Conservation (phyloP, 2,329 filamentous ascomycete genomes). For the Aureobasidium sp. region DNA sequence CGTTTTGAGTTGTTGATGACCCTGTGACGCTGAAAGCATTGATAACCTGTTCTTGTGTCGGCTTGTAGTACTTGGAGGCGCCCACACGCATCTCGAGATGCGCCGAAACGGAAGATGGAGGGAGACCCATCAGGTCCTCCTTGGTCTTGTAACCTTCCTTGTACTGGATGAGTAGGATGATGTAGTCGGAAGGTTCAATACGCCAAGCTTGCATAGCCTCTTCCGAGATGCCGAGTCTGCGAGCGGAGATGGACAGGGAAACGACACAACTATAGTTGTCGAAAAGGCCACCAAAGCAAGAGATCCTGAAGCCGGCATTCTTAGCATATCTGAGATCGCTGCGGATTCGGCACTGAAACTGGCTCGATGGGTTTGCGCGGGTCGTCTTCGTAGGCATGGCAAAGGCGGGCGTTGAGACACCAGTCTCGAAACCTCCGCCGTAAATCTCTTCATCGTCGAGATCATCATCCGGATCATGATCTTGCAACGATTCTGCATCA, state of each 20-base stretch:
- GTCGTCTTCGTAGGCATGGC: not conserved
- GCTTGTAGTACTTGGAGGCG: slow-evolving; percentile 64
- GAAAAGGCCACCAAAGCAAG: slow-evolving; percentile 48
- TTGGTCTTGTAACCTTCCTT: slow-evolving; percentile 52
- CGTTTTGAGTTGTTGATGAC: slow-evolving; percentile 12
- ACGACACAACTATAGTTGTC: slow-evolving; percentile 45
- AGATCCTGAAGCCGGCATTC: slow-evolving; percentile 61
- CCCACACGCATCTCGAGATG: slow-evolving; percentile 57
- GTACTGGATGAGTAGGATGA: slow-evolving; percentile 65
- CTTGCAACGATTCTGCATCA: slow-evolving; percentile 18
- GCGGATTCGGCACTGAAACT: slow-evolving; percentile 21
- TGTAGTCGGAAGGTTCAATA: slow-evolving; percentile 55
- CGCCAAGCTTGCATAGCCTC: slow-evolving; percentile 74
- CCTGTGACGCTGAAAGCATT: slow-evolving; percentile 38
- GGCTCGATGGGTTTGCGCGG: not conserved
- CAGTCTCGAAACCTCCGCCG: slow-evolving; percentile 19
- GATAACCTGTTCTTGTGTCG: slow-evolving; percentile 47
- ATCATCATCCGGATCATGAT: slow-evolving; percentile 22
- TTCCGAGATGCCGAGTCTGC: slow-evolving; percentile 62
- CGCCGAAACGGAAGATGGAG: slow-evolving; percentile 26
- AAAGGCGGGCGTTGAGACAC: not conserved
- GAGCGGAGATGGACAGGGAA: slow-evolving; percentile 59
- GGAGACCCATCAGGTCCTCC: slow-evolving; percentile 42
- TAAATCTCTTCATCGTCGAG: slow-evolving; percentile 31
- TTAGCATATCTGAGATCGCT: slow-evolving; percentile 54